Evolutionary conservation across 208 protist species (phyloP).

Genomic region (Leishmania tropica): DNA sequence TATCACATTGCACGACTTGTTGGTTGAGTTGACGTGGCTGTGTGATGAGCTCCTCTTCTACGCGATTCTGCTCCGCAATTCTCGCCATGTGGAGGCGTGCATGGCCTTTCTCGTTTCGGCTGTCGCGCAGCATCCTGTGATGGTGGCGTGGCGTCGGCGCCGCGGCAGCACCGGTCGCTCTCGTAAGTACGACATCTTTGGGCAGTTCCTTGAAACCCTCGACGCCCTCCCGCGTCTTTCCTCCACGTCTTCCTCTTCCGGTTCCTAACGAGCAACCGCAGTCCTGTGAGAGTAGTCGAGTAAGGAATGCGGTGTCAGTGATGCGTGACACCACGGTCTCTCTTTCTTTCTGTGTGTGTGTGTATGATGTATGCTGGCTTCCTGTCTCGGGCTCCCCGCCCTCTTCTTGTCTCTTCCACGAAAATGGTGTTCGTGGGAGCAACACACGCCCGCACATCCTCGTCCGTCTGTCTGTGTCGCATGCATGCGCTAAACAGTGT

Average conservation of each 20-base stretch:
- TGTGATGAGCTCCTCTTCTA: constrained; percentile 85
- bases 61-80: constrained; percentile 82
- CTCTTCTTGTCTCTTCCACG: background rate
- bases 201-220: constrained; percentile 34
- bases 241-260: constrained; percentile 7
- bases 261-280: no score
- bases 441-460: background rate
- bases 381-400: background rate
- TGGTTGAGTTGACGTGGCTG: constrained; percentile 84
- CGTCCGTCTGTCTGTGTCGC: background rate
- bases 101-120: constrained; percentile 66
- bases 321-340: background rate
- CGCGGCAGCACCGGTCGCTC: constrained; percentile 25
- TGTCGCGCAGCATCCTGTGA: constrained; percentile 70
- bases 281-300: background rate
- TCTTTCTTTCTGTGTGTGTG: background rate
- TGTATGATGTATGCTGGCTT: no score
- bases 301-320: background rate
- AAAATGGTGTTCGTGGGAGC: background rate
- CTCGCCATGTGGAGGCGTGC: constrained; percentile 74
- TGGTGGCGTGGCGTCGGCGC: constrained; percentile 60
- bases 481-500: background rate
- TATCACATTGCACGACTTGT: constrained; percentile 44
- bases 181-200: constrained; percentile 44
- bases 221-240: constrained; percentile 24